Percentiles rank a stretch among this genome's conserved stretches.
Conservation (phyloP, 192 early-diverging fungal genomes). For the Coemansia interrupta region DNA sequence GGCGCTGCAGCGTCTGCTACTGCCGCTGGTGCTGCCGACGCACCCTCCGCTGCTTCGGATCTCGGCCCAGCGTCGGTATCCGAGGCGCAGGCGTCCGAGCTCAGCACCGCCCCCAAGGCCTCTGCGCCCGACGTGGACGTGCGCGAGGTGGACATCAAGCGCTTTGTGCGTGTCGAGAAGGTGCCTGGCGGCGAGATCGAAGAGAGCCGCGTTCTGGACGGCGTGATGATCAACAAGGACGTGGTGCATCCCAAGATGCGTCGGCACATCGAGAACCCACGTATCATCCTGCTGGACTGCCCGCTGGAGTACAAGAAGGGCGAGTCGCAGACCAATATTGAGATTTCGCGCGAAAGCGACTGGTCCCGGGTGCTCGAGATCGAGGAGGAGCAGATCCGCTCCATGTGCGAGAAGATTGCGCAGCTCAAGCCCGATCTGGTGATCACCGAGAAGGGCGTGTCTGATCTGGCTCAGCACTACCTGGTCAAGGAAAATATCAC, state of each 20-base stretch:
- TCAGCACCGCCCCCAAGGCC: not conserved
- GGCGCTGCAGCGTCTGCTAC: not conserved
- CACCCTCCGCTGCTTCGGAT: conserved; percentile 2
- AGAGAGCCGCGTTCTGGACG: conserved; percentile 90
- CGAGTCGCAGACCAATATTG: conserved; percentile 98
- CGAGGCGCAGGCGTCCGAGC: not conserved
- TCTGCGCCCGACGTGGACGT: conserved; percentile 62
- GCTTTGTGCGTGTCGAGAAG: conserved; percentile 97
- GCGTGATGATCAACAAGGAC: conserved; percentile 99
- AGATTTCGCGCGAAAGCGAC: conserved; percentile 94
- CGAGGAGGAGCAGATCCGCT: conserved; percentile 98
- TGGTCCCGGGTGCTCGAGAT: conserved; percentile 96
- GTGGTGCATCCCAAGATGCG: conserved; percentile 98
- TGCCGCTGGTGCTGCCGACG: not conserved
- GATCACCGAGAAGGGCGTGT: conserved; percentile 99
- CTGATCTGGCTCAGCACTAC: conserved; percentile 97
- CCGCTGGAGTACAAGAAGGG: conserved; percentile 99
- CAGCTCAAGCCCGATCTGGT: conserved; percentile 95
- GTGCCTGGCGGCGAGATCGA: conserved; percentile 98
- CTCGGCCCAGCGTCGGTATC: not conserved
- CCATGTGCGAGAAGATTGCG: conserved; percentile 94
- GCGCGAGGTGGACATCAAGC: conserved; percentile 95
- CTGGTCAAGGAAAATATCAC: conserved; percentile 97
- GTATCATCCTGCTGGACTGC: conserved; percentile 94
- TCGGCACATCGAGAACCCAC: conserved; percentile 91